Percentiles rank a stretch among this genome's conserved stretches.
These are phyloP conservation scores for Colletotrichum sp. DNA, from an alignment of 2,329 filamentous ascomycete genomes.

Conservation along the genomic window DNA sequence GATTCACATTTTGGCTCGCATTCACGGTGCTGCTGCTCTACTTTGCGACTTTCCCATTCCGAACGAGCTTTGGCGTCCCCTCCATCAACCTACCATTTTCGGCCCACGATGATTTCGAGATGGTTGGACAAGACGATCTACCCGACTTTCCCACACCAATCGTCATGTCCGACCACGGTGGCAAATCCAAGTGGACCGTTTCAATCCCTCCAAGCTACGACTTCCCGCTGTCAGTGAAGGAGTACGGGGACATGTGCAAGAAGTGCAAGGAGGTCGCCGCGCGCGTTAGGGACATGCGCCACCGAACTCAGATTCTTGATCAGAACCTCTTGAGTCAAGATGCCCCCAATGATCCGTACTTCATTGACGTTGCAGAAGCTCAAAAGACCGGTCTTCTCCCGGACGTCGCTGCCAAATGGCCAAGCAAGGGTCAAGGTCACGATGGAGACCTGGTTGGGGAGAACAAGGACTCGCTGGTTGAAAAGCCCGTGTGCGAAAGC, in stretches of 20 bases:
- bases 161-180: constrained; percentile 68
- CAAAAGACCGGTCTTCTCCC: constrained; percentile 69
- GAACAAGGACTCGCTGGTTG: constrained; percentile 45
- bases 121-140: constrained; percentile 69
- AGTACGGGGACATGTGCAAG: constrained; percentile 74
- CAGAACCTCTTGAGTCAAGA: constrained; percentile 56
- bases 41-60: constrained; percentile 40
- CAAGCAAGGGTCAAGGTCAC: constrained; percentile 14
- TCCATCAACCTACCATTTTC: constrained; percentile 44
- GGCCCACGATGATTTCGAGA: constrained; percentile 62
- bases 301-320: constrained; percentile 41
- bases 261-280: constrained; percentile 70
- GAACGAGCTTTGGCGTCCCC: constrained; percentile 31
- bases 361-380: constrained; percentile 77
- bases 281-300: constrained; percentile 58
- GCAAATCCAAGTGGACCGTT: constrained; percentile 78
- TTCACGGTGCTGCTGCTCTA: constrained; percentile 59
- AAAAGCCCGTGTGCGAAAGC: constrained; percentile 66
- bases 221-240: constrained; percentile 70
- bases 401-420: constrained; percentile 28
- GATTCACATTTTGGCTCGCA: constrained; percentile 59
- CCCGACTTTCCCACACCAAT: constrained; percentile 77
- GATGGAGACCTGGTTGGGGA: constrained; percentile 53
- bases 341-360: constrained; percentile 70
- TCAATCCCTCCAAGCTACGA: constrained; percentile 71